Percentiles rank a stretch among this genome's conserved stretches.
Evolutionary conservation across 1,139 yeast genomes (phyloP).

Genomic region (Blastobotrys niveus): DNA sequence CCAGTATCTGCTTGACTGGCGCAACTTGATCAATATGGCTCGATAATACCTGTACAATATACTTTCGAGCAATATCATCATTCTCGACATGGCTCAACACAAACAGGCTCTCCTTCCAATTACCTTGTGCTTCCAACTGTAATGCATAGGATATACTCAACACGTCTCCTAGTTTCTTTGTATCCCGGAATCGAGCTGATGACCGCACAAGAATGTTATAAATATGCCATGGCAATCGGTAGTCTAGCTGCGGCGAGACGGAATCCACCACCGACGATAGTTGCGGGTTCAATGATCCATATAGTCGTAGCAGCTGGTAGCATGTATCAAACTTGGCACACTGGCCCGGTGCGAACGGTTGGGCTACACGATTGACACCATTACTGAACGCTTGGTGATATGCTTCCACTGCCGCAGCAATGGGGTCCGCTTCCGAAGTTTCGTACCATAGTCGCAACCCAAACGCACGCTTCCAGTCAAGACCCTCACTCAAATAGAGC

Average conservation of each 20-base stretch:
- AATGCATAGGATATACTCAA: conserved; percentile 49
- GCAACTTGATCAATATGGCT: conserved; percentile 43
- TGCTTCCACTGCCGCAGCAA: conserved; percentile 37
- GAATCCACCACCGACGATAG: conserved; percentile 24
- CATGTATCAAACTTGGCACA: conserved; percentile 23
- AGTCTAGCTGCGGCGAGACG: conserved; percentile 23
- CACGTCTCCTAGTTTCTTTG: conserved; percentile 37
- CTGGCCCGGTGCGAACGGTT: conserved; percentile 24
- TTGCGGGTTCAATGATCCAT: conserved; percentile 34
- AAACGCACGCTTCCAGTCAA: conserved; percentile 65
- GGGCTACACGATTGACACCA: conserved; percentile 19
- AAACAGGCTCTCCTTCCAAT: conserved; percentile 57
- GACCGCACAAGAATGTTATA: conserved; percentile 40
- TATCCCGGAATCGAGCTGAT: conserved; percentile 18
- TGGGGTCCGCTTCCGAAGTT: conserved; percentile 36
- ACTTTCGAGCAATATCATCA: conserved; percentile 40
- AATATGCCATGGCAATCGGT: conserved; percentile 52
- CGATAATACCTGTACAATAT: conserved; percentile 44
- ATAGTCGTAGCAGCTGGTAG: conserved; percentile 41
- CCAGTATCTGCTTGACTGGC: conserved; percentile 42
- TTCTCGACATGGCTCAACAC: conserved; percentile 50
- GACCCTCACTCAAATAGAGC: conserved; percentile 39
- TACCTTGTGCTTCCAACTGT: conserved; percentile 44
- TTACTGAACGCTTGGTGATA: conserved; percentile 28
- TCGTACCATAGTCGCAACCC: conserved; percentile 61